A percentile compares a stretch with the other conserved stretches of the same genome.
Evolutionary conservation across 768 basidiomycete genomes (phyloP).

Genomic region (Hericium erinaceus): DNA sequence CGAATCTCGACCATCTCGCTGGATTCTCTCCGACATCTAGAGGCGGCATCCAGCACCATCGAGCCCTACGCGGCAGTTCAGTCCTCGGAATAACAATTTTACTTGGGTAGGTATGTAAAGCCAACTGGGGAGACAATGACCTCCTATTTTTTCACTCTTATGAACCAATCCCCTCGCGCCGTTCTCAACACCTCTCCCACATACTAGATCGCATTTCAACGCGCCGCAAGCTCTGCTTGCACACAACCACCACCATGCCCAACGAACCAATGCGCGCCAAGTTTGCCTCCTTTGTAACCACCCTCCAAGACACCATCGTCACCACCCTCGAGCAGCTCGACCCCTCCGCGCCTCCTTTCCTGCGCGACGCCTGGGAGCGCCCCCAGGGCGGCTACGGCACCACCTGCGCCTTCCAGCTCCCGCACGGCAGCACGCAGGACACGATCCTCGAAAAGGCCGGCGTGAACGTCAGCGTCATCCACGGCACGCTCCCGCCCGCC

Average conservation of each 20-base stretch:
- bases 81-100: no score
- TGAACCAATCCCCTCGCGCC: not conserved
- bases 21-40: no score
- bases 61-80: no score
- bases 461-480: constrained; percentile 88
- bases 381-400: constrained; percentile 66
- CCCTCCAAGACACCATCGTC: constrained; percentile 77
- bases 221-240: not conserved
- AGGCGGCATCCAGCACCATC: no score
- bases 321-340: constrained; percentile 71
- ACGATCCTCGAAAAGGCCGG: constrained; percentile 90
- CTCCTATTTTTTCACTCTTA: not conserved
- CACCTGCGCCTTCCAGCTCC: constrained; percentile 65
- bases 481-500: constrained; percentile 78
- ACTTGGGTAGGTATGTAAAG: not conserved
- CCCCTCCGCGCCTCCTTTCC: constrained; percentile 58
- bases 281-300: constrained; percentile 63
- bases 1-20: no score
- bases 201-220: not conserved
- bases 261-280: not conserved
- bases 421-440: constrained; percentile 23
- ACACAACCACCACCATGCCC: not conserved
- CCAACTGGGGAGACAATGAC: not conserved
- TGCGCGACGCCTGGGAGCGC: constrained; percentile 74
- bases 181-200: not conserved